Percentiles rank a stretch among this genome's conserved stretches.
Conservation (phyloP, 2,329 filamentous ascomycete genomes). For the Fusarium luffae region DNA sequence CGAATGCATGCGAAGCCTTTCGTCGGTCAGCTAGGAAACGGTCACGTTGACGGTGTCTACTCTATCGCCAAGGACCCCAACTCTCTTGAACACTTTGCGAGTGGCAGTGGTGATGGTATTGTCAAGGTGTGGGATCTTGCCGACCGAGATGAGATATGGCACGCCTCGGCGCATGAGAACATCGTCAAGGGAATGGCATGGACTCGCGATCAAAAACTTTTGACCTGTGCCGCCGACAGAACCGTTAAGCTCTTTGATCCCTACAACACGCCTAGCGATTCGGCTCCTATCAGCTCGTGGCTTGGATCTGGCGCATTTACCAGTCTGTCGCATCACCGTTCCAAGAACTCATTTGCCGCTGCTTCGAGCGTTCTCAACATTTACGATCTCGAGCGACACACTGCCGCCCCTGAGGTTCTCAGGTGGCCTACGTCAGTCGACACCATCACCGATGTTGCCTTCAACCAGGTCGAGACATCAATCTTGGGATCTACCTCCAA, state of each 20-base stretch:
- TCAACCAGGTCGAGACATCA: conserved; percentile 95
- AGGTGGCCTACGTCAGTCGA: conserved; percentile 90
- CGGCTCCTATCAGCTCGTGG: conserved; percentile 84
- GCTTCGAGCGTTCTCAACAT: conserved; percentile 83
- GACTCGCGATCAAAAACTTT: conserved; percentile 84
- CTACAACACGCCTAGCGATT: conserved; percentile 75
- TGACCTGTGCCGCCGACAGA: conserved; percentile 88
- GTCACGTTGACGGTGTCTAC: conserved; percentile 90
- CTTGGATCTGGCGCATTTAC: conserved; percentile 87
- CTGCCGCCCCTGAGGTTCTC: conserved; percentile 82
- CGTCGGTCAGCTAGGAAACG: conserved; percentile 84
- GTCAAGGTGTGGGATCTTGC: conserved; percentile 91
- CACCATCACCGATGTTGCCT: conserved; percentile 87
- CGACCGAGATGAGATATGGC: conserved; percentile 78
- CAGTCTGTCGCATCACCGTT: conserved; percentile 83
- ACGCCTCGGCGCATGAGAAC: conserved; percentile 87
- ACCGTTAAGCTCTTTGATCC: conserved; percentile 93
- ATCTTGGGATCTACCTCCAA: conserved; percentile 86
- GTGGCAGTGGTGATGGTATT: conserved; percentile 89
- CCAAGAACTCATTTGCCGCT: conserved; percentile 81
- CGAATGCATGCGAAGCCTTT: conserved; percentile 85
- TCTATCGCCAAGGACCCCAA: conserved; percentile 83
- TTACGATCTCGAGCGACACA: conserved; percentile 86
- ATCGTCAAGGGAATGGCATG: conserved; percentile 92
- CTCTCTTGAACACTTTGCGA: conserved; percentile 79